Conservation (phyloP, 2,329 filamentous ascomycete species). For the Didymella arachidicola region DNA sequence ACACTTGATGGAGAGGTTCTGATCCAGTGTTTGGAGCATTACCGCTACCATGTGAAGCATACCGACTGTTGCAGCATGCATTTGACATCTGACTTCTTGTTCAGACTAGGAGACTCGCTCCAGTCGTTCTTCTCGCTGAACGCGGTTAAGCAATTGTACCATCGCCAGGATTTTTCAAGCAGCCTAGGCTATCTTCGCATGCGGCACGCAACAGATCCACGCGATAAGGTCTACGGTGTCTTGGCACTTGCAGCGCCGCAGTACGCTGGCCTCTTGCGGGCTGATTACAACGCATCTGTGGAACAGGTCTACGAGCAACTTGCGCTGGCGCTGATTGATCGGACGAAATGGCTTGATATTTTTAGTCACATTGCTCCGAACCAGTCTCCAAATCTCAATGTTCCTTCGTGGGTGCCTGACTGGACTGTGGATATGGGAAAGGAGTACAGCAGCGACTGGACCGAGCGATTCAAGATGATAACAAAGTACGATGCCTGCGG, state of each 20-base stretch:
- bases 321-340: constrained; percentile 7
- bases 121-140: constrained; percentile 9
- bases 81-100: constrained; percentile 13
- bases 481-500: constrained; percentile 8
- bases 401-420: constrained; percentile 10
- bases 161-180: constrained; percentile 9
- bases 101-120: constrained; percentile 9
- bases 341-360: constrained; percentile 4
- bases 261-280: constrained; percentile 7
- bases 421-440: constrained; percentile 11
- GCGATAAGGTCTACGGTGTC: constrained; percentile 13
- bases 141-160: constrained; percentile 4
- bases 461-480: constrained; percentile 1
- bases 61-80: constrained; percentile 11
- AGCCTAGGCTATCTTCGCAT: constrained; percentile 11
- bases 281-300: constrained; percentile 3
- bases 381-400: constrained; percentile 3
- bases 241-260: constrained; percentile 5
- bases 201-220: constrained; percentile 9
- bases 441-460: constrained; percentile 15
- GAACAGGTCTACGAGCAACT: constrained; percentile 13
- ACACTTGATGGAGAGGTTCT: constrained; percentile 6
- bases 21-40: constrained; percentile 5
- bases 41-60: constrained; percentile 4
- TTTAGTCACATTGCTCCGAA: constrained; percentile 12